Percentiles rank a stretch among this genome's conserved stretches.
Conservation (phyloP, 2,329 filamentous ascomycete species). For the Aspergillus sergii region DNA sequence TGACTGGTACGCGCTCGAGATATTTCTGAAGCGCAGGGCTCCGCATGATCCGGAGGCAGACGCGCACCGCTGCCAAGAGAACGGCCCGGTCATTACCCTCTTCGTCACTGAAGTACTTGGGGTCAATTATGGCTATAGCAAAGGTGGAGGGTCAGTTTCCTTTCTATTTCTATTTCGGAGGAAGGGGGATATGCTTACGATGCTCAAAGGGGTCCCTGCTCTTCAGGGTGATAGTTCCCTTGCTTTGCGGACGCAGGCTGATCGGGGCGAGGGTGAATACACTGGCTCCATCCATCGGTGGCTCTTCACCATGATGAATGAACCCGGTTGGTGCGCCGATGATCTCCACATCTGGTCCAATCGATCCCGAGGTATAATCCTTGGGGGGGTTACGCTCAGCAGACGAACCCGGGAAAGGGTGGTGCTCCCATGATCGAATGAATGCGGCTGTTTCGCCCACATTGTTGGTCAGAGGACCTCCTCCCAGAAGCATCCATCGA, state of each 20-base stretch:
- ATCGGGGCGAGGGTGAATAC: constrained; percentile 15
- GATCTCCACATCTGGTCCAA: constrained; percentile 19
- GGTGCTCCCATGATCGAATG: constrained; percentile 17
- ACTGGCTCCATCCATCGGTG: constrained; percentile 8
- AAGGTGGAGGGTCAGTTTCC: background rate
- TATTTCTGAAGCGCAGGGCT: constrained; percentile 17
- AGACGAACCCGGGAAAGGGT: constrained; percentile 10
- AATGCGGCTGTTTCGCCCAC: constrained; percentile 22
- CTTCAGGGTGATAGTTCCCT: constrained; percentile 19
- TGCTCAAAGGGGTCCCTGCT: constrained; percentile 21
- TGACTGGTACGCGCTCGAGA: constrained; percentile 16
- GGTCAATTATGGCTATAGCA: constrained; percentile 20
- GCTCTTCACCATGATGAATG: constrained; percentile 23
- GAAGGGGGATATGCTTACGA: constrained; percentile 8
- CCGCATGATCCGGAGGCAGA: constrained; percentile 18
- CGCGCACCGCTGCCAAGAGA: constrained; percentile 20
- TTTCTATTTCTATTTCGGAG: background rate
- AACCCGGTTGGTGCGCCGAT: constrained; percentile 19
- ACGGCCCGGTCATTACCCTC: constrained; percentile 19
- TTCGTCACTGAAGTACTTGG: constrained; percentile 18
- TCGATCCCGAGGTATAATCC: constrained; percentile 13
- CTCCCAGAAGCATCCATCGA: constrained; percentile 19
- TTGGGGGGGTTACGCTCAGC: constrained; percentile 1
- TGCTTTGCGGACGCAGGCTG: constrained; percentile 21
- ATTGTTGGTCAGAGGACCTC: constrained; percentile 20